Evolutionary conservation across 495 filamentous ascomycete genomes (phyloP).

Genomic region (Saxophila tyrrhenica): DNA sequence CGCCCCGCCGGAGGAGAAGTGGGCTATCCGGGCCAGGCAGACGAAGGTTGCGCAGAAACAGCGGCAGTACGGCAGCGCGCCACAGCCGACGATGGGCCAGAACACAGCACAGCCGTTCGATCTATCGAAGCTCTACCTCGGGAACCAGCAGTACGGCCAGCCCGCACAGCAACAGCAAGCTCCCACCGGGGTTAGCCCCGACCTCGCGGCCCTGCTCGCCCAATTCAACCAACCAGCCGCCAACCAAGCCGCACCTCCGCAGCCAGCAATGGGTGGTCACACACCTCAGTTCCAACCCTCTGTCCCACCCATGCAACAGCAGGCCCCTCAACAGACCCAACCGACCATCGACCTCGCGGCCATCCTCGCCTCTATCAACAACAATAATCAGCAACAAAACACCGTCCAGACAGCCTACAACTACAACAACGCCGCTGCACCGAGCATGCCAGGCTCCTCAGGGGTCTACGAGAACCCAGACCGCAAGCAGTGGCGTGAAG

Average conservation of each 20-base stretch:
- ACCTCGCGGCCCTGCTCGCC: slow-evolving; percentile 1
- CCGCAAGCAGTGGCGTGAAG: slow-evolving; percentile 6
- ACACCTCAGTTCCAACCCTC: background rate
- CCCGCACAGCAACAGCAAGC: slow-evolving; percentile 9
- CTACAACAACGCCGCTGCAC: background rate
- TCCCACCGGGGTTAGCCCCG: background rate
- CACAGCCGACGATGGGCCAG: slow-evolving; percentile 14
- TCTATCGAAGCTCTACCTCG: background rate
- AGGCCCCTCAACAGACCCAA: background rate
- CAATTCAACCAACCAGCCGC: background rate
- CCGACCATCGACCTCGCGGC: slow-evolving; percentile 9
- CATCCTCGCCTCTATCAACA: slow-evolving; percentile 8
- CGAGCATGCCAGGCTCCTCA: slow-evolving; percentile 1
- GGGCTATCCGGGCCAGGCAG: slow-evolving; percentile 13
- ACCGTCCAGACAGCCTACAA: slow-evolving; percentile 1
- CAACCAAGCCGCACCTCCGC: background rate
- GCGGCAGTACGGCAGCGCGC: slow-evolving; percentile 11
- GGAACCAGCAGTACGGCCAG: background rate
- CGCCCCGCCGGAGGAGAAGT: slow-evolving; percentile 10
- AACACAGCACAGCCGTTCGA: background rate
- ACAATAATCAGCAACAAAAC: background rate
- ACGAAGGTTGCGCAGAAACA: background rate
- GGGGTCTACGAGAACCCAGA: slow-evolving; percentile 1
- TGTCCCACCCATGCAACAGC: background rate
- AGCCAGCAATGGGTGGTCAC: background rate